Evolutionary conservation across 306 rosid genomes (phyloP), one percentile per base, ranked within the genome.

Genomic region (Fragaria ananassa): DNA sequence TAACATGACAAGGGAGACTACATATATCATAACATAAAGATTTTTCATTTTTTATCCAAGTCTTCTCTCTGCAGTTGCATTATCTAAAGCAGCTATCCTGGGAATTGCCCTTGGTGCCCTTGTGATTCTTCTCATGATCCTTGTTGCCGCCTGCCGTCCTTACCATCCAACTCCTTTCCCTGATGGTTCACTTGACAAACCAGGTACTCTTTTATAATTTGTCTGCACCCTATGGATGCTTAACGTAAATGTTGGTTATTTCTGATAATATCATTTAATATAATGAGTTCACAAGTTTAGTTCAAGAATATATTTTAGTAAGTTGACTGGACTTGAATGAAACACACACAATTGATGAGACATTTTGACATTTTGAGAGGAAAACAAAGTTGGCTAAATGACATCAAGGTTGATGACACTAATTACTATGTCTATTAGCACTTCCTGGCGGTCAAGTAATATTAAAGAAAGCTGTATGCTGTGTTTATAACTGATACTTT

Each of bases 81-180:
- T 96, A 77, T 88, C 99, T 13, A 96, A 93, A 89, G 97, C 91
- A 0, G 98, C 97, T 70, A 96, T 96, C 76, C 86, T 96, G 9
- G 99, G 99, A 67, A 96, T 96, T 66, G 91, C 97, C 60, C 98
- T 96, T 58, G 99, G 99, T n/a, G 96, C 91, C 72, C 90, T 96
- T 25, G 93, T 89, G 54, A 88, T 93, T 83, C 96, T 96, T 86
- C 94, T 96, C 71, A 87, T 96, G 97, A 85, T 96, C 78, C 86
- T 96, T 56, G 82, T 91, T 50, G 93, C 97, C 3, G 97, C 91
- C 58, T 93, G 88, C 81, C 90, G 94, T 44, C 96, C 99, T 8
- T 84, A 91, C 83, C 89, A 81, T 79, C 93, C 91, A 11, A 68
- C 86, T 46, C 87, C 99, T 60, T 93, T 89, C 79, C 80, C 86